Evolutionary conservation across 225 moss, liverwort and hornwort species (phyloP), one percentile per base, ranked within the genome.

Genomic region (Marchantia paleacea): DNA sequence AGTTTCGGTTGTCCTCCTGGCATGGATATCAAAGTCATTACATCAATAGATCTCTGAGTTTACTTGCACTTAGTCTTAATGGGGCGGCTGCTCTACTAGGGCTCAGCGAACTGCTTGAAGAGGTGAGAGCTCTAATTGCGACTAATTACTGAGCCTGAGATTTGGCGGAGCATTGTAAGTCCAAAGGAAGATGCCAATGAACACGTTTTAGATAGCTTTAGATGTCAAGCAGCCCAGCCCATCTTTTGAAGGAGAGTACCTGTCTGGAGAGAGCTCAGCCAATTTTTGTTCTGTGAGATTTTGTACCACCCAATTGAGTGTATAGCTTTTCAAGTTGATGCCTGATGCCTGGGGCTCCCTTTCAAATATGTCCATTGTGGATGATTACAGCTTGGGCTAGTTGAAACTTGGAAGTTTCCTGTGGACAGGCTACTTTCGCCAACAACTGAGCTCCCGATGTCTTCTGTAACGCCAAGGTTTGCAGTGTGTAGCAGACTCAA

Each of bases 241-340:
- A 12, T 12, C 25, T 74, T 54, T 13, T 12, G 14, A 74, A 29
- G 16, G 53, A 52, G 25, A 74, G 54, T 53, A 26, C 54, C 52
- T 53, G 53, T 57, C 19, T 58, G 60, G 10, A 76, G 39, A 60
- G 58, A 76, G 58, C 19, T 58, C 29, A 76, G 75, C 31, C 29
- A 58, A 75, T 18, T 76, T 76, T 76, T 60, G 75, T 48, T 8
- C 75, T 10, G 8, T 58, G 39, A 76, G 39, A 76, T 76, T 60
- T 76, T 73, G 30, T 74, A 74, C 54, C 58, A 76, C 39, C 31
- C 60, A 30, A 11, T 76, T 76, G 75, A 76, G 75, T 76, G 75
- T 76, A 76, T 60, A 76, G 57, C 60, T 39, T 60, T 39, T 76
- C 75, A 76, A 60, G 75, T 76, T 47, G 30, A 47, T 54, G 31